Evolutionary conservation across 257 asterid species (phyloP).

Genomic region (Craterostigma plantagineum): DNA sequence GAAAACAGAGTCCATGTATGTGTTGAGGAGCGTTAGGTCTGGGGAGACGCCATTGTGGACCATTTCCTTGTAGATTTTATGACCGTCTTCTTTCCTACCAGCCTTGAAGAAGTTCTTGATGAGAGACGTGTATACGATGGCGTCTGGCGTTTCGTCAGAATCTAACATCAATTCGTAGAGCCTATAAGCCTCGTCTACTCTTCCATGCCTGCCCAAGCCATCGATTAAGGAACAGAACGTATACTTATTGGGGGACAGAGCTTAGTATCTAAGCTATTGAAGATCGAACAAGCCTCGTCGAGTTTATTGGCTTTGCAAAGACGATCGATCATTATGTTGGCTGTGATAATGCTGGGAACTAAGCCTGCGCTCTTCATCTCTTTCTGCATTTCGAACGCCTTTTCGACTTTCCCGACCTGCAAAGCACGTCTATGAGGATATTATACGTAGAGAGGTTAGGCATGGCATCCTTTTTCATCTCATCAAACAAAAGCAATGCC

Average conservation of each 20-base stretch:
- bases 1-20: constrained; percentile 78
- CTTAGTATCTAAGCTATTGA: constrained; percentile 52
- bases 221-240: constrained; percentile 83
- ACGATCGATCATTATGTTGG: constrained; percentile 85
- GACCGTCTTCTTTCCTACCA: constrained; percentile 81
- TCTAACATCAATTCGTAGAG: constrained; percentile 82
- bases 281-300: constrained; percentile 60
- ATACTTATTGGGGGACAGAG: constrained; percentile 45
- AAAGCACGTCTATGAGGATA: constrained; percentile 76
- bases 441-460: constrained; percentile 79
- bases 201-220: constrained; percentile 84
- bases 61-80: constrained; percentile 86
- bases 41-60: constrained; percentile 32
- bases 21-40: constrained; percentile 67
- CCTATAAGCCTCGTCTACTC: constrained; percentile 69
- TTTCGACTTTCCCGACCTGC: constrained; percentile 41
- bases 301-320: constrained; percentile 77
- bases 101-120: constrained; percentile 64
- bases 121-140: constrained; percentile 72
- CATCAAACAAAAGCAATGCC: constrained; percentile 47
- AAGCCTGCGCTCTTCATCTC: constrained; percentile 54
- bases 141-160: constrained; percentile 36
- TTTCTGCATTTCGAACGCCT: constrained; percentile 48
- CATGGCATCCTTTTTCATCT: constrained; percentile 78
- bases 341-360: constrained; percentile 53